A percentile compares a stretch with the other conserved stretches of the same genome.
phyloP scores from a whole-genome alignment of 441 rosid species.

The Monsonia emarginata region DNA sequence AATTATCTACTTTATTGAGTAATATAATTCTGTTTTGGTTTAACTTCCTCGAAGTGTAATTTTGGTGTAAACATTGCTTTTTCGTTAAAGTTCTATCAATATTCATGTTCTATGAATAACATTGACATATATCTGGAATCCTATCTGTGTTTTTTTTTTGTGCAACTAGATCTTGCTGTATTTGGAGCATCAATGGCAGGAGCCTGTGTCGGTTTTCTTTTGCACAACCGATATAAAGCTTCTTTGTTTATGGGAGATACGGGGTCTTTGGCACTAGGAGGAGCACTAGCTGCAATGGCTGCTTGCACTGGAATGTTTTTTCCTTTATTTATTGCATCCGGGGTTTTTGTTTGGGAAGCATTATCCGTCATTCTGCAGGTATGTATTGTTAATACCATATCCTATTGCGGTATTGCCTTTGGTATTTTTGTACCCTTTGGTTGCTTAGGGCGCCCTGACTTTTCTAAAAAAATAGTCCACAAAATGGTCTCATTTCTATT shows the following conservation, averaged over 20 bases:
- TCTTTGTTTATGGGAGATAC: conserved; percentile 73
- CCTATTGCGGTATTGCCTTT: no score
- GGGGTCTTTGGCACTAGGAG: conserved; percentile 82
- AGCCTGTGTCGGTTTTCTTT: conserved; percentile 79
- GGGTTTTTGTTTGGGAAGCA: conserved; percentile 59
- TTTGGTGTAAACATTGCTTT: neutral
- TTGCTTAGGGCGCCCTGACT: no score
- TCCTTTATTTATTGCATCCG: conserved; percentile 68
- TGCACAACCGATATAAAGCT: conserved; percentile 75
- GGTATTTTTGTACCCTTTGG: no score
- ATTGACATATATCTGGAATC: no score
- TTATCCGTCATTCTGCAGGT: conserved; percentile 67
- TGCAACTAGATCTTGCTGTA: conserved; percentile 56
- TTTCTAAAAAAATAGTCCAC: no score
- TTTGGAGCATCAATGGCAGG: conserved; percentile 96
- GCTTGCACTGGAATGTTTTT: conserved; percentile 88
- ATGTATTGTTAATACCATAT: no score
- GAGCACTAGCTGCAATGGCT: conserved; percentile 92
- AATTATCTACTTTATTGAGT: neutral
- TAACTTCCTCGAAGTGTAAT: neutral
- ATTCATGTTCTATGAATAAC: neutral
- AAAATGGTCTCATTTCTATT: no score
- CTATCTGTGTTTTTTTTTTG: no score
- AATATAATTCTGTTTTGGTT: neutral
- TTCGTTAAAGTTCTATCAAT: neutral